phyloP scores from a whole-genome alignment of 371 early-diverging fungal species.

The Syncephalastrum monosporum region DNA sequence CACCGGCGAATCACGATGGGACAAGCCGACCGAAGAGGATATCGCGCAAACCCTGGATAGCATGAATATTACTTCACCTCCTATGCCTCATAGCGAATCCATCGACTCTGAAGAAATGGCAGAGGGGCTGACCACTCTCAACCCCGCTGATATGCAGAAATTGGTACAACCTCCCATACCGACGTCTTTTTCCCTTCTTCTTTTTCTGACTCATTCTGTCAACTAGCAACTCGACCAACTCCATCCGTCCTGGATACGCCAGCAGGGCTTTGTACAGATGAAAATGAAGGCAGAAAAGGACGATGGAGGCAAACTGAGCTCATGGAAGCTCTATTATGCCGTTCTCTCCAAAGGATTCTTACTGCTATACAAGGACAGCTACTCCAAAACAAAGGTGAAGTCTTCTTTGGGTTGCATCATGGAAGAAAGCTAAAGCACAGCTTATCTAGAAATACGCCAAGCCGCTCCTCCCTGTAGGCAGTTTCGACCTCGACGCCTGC shows the following conservation, averaged over 20 bases:
- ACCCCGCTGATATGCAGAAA: constrained; percentile 32
- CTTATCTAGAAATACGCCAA: constrained; percentile 26
- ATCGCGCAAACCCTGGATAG: neutral
- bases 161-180: constrained; percentile 18
- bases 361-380: constrained; percentile 39
- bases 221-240: constrained; percentile 35
- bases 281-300: constrained; percentile 48
- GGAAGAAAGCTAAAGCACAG: neutral
- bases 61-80: neutral
- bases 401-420: neutral
- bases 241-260: constrained; percentile 34
- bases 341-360: constrained; percentile 44
- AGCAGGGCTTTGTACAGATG: constrained; percentile 46
- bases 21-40: constrained; percentile 12
- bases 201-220: no score
- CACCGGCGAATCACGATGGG: constrained; percentile 54
- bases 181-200: neutral
- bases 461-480: constrained; percentile 40
- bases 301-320: constrained; percentile 43
- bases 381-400: constrained; percentile 34
- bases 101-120: constrained; percentile 17
- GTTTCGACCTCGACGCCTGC: constrained; percentile 47
- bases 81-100: constrained; percentile 19
- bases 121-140: constrained; percentile 18
- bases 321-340: constrained; percentile 49